Percentiles rank a stretch among this genome's conserved stretches.
Conservation (phyloP, 192 early-diverging fungal genomes). For the Podila epigama region DNA sequence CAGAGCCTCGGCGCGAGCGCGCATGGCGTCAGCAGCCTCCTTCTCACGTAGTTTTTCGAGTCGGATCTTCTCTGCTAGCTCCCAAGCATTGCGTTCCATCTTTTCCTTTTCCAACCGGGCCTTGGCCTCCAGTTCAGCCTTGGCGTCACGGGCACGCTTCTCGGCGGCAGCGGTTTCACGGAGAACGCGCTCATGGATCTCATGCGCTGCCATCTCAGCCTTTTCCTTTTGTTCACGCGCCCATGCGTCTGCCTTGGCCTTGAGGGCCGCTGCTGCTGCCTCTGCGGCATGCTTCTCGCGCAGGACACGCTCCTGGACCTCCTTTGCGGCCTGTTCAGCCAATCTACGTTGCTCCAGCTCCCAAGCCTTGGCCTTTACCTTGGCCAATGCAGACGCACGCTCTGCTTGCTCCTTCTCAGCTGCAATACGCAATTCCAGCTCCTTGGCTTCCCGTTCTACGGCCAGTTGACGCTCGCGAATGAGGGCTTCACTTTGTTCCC, state of each 20-base stretch:
- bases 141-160: slow-evolving; percentile 23
- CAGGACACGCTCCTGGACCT: slow-evolving; percentile 14
- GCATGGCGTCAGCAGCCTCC: not conserved
- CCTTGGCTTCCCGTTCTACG: slow-evolving; percentile 24
- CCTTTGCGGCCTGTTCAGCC: slow-evolving; percentile 30
- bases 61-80: slow-evolving; percentile 23
- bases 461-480: slow-evolving; percentile 30
- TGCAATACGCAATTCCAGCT: slow-evolving; percentile 22
- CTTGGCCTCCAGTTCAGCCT: slow-evolving; percentile 18
- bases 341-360: slow-evolving; percentile 16
- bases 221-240: slow-evolving; percentile 27
- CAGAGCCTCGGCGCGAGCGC: not conserved
- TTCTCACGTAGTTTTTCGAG: slow-evolving; percentile 7
- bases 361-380: slow-evolving; percentile 26
- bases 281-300: slow-evolving; percentile 24
- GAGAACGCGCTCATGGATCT: slow-evolving; percentile 21
- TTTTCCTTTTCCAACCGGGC: slow-evolving; percentile 20
- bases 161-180: slow-evolving; percentile 32
- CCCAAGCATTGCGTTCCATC: slow-evolving; percentile 5
- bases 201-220: slow-evolving; percentile 12
- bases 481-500: slow-evolving; percentile 13
- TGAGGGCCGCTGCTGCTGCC: slow-evolving; percentile 8
- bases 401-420: slow-evolving; percentile 19
- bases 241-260: slow-evolving; percentile 23
- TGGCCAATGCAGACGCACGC: slow-evolving; percentile 16